These are phyloP conservation scores for Phoma sp. DNA, from an alignment of 2,329 filamentous ascomycete species.

Conservation along the genomic window DNA sequence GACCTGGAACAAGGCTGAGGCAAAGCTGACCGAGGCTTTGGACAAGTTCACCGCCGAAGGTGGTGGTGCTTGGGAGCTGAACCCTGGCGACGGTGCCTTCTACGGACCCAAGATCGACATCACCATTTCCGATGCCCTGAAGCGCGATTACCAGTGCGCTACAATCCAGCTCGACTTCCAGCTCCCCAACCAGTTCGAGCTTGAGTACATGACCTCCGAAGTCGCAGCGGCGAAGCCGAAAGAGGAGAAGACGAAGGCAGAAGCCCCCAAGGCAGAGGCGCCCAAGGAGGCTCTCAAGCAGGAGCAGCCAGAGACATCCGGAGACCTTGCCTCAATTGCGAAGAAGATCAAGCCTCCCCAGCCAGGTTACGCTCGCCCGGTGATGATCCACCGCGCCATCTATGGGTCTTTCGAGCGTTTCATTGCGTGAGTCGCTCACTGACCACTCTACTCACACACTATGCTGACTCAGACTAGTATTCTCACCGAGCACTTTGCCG, in stretches of 20 bases:
- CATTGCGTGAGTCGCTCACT: slow-evolving; percentile 58
- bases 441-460: background rate
- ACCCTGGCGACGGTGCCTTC: slow-evolving; percentile 95
- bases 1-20: slow-evolving; percentile 89
- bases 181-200: slow-evolving; percentile 81
- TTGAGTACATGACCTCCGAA: slow-evolving; percentile 83
- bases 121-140: slow-evolving; percentile 85
- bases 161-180: slow-evolving; percentile 96
- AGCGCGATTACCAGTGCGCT: slow-evolving; percentile 85
- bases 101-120: slow-evolving; percentile 99
- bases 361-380: slow-evolving; percentile 72
- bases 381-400: slow-evolving; percentile 87
- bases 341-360: slow-evolving; percentile 38
- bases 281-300: slow-evolving; percentile 28
- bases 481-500: slow-evolving; percentile 81
- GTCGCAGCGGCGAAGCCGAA: slow-evolving; percentile 51
- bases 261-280: slow-evolving; percentile 36
- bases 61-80: slow-evolving; percentile 81
- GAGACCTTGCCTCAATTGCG: slow-evolving; percentile 23
- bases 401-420: slow-evolving; percentile 73
- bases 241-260: slow-evolving; percentile 40
- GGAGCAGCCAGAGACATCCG: slow-evolving; percentile 24
- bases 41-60: slow-evolving; percentile 69
- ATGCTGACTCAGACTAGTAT: slow-evolving; percentile 53
- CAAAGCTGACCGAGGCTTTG: slow-evolving; percentile 77